A percentile compares a stretch with the other conserved stretches of the same genome.
Conservation (phyloP, 768 basidiomycete genomes). For the Phallus indusiatus region DNA sequence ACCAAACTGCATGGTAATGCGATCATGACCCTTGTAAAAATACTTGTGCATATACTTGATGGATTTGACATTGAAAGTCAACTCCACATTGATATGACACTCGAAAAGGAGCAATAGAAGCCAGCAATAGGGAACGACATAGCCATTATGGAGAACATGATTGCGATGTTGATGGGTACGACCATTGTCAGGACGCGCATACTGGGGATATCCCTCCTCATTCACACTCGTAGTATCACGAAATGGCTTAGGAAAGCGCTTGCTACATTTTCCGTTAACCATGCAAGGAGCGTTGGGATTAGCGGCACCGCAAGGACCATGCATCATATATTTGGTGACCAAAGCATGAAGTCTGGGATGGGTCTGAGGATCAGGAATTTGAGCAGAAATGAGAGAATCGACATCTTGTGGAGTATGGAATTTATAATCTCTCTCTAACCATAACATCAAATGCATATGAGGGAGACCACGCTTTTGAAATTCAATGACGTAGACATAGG, state of each 20-base stretch:
- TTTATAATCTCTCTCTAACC: conserved; percentile 26
- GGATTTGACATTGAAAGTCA: conserved; percentile 25
- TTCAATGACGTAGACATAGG: conserved; percentile 42
- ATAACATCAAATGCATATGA: conserved; percentile 43
- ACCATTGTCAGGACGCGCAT: conserved; percentile 28
- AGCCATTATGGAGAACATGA: conserved; percentile 25
- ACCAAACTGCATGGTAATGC: conserved; percentile 25
- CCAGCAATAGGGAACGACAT: conserved; percentile 34
- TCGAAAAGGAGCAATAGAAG: conserved; percentile 26
- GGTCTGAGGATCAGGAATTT: conserved; percentile 31
- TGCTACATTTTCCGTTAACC: conserved; percentile 32
- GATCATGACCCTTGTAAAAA: conserved; percentile 39
- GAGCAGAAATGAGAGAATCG: conserved; percentile 31
- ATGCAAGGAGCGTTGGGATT: conserved; percentile 30
- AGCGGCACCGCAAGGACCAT: conserved; percentile 34
- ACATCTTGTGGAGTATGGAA: conserved; percentile 27
- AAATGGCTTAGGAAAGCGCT: conserved; percentile 12
- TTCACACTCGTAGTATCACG: conserved; percentile 24
- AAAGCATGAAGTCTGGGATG: conserved; percentile 31
- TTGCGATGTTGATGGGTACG: conserved; percentile 15
- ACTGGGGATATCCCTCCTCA: conserved; percentile 33
- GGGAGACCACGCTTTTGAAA: conserved; percentile 47
- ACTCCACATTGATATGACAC: conserved; percentile 46
- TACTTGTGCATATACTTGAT: conserved; percentile 44
- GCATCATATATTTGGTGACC: conserved; percentile 31